A percentile compares a stretch with the other conserved stretches of the same genome.
Conservation (phyloP, 345 rosid species). For the Leavenworthia alabamica region DNA sequence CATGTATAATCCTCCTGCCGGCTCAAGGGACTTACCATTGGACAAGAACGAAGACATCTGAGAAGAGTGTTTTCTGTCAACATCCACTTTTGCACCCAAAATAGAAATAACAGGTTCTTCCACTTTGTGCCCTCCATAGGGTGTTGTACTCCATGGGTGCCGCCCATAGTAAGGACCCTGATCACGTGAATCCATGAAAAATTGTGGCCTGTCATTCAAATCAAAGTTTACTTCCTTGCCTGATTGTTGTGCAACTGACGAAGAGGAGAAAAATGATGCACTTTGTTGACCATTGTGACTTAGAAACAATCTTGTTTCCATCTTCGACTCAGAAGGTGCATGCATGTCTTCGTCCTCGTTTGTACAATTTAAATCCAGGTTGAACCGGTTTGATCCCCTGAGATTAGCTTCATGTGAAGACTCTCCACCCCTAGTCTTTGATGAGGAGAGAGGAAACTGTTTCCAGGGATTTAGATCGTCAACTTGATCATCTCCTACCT, state of each 20-base stretch:
- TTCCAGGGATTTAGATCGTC: conserved; percentile 39
- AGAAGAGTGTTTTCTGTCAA: conserved; percentile 45
- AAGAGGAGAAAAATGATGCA: conserved; percentile 73
- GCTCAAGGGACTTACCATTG: conserved; percentile 55
- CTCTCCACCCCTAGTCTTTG: conserved; percentile 48
- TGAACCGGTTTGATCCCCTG: conserved; percentile 52
- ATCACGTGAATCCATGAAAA: conserved; percentile 44
- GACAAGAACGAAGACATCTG: conserved; percentile 43
- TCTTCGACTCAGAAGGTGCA: conserved; percentile 39
- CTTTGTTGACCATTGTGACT: conserved; percentile 54
- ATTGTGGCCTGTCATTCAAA: conserved; percentile 75
- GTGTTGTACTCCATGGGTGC: conserved; percentile 31
- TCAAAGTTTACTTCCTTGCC: conserved; percentile 58
- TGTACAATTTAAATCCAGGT: conserved; percentile 68
- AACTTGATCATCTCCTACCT: conserved; percentile 63
- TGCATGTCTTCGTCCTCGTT: conserved; percentile 64
- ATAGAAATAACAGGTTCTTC: conserved; percentile 63
- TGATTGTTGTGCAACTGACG: conserved; percentile 60
- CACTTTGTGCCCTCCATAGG: conserved; percentile 41
- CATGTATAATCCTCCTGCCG: conserved; percentile 37
- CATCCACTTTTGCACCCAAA: conserved; percentile 68
- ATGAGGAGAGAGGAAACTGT: conserved; percentile 46
- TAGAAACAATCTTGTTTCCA: conserved; percentile 42
- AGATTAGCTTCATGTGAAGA: conserved; percentile 57
- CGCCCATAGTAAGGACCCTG: conserved; percentile 35